Base-by-base conservation (phyloP, 1,284 basidiomycete species). In the Leccinum solheimii region DNA sequence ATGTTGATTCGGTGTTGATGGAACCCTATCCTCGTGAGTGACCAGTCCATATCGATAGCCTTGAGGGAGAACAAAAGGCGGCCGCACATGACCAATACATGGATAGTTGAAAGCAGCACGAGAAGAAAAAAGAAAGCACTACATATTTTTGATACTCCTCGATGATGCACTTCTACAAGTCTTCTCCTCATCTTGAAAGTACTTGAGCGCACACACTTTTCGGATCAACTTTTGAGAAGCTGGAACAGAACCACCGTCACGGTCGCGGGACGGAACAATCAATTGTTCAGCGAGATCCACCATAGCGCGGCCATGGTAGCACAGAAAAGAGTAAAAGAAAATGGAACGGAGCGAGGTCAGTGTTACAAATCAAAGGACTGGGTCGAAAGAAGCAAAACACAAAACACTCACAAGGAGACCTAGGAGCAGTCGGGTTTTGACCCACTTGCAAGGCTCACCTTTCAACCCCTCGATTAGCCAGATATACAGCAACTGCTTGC, bases 1-100 rank as follows among this genome's bases (percentile, higher is more conserved):
- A 97, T 90, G 77, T 97, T 97, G 70, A 98, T 95, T 19, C 94
- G 86, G 23, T 90, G 86, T 97, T 97, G 48, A 97, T 86, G 1
- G 90, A 88, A 45, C 90, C 93, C 91, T 95, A 6, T 5, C 19
- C 19, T 45, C 19, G 43, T 21, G n/a, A 45, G 21, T 6, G 6
- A 45, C 11, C 3, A 43, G n/a, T 19, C 40, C 10, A 19, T 43
- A 43, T 11, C 8, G 40, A 40, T 40, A 21, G 10, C 5, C 19
- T 43, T 6, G 10, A 21, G 19, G 19, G 43, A 11, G 5, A 19
- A 9, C 14, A n/a, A 40, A 43, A n/a, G 19, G 43, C 10, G 9
- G 6, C 10, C 3, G 10, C 10, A 13, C 43, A 21, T 0, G 19
- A 21, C 43, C 43, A 21, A 45, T 5, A 40, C 38, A 5, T 3